Conservation (phyloP, 2,329 filamentous ascomycete species). For the Nectriaceae sp. region DNA sequence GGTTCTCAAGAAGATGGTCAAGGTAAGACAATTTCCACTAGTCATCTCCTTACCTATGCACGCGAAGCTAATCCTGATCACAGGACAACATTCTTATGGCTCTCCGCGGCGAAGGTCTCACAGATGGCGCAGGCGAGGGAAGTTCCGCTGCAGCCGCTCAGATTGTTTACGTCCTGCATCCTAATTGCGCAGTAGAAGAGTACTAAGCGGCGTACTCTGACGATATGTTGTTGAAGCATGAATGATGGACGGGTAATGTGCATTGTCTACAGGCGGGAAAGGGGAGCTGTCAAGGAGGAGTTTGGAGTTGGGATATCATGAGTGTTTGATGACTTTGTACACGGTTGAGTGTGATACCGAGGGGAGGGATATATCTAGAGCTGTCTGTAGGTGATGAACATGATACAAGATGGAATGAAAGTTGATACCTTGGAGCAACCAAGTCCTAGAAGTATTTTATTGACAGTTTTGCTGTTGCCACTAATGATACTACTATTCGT, state of each 20-base stretch:
- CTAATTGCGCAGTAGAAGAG: constrained; percentile 85
- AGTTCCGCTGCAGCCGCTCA: constrained; percentile 38
- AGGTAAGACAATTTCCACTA: constrained; percentile 59
- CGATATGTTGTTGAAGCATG: neutral
- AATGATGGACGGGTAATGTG: neutral
- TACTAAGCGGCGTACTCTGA: constrained; percentile 31
- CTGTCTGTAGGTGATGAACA: too few species aligned
- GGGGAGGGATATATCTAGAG: neutral
- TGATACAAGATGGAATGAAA: too few species aligned
- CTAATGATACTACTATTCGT: too few species aligned
- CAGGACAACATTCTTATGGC: constrained; percentile 88
- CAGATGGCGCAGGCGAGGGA: constrained; percentile 46
- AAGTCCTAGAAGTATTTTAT: too few species aligned
- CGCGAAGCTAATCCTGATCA: constrained; percentile 33
- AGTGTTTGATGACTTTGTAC: neutral
- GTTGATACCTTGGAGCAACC: too few species aligned
- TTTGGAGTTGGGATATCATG: constrained; percentile 1
- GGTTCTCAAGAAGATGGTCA: constrained; percentile 94
- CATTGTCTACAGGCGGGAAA: neutral
- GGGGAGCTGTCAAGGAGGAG: neutral
- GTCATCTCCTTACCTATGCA: constrained; percentile 12
- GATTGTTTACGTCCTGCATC: constrained; percentile 86
- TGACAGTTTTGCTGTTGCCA: too few species aligned
- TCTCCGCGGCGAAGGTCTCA: constrained; percentile 63
- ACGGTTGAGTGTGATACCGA: neutral